Percentiles rank a stretch among this genome's conserved stretches.
Conservation (phyloP, 306 rosid genomes). For the Vigna mungo region DNA sequence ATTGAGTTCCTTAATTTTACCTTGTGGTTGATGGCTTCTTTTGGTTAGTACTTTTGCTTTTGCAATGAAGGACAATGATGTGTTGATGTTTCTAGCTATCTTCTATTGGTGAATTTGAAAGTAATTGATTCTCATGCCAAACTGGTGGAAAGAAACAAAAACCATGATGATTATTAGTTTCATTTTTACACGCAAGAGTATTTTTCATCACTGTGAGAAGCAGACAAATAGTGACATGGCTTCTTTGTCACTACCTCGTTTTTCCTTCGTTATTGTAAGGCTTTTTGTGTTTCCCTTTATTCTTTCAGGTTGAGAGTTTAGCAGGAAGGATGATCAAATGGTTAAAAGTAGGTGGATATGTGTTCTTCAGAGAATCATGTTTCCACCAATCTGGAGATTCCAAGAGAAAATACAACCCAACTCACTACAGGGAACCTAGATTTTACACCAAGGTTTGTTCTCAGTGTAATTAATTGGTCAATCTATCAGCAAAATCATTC, state of each 20-base stretch:
- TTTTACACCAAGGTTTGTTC: conserved; percentile 84
- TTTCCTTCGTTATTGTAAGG: background rate
- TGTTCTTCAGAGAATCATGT: conserved; percentile 96
- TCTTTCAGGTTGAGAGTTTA: conserved; percentile 69
- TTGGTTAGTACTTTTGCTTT: conserved; percentile 1
- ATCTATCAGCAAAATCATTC: too few species aligned
- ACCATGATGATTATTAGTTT: background rate
- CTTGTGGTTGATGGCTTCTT: conserved; percentile 6
- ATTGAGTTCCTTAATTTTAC: conserved; percentile 1
- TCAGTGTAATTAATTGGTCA: background rate
- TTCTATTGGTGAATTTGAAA: background rate
- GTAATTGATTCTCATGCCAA: conserved; percentile 3
- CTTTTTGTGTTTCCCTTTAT: conserved; percentile 3
- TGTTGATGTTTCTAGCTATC: background rate
- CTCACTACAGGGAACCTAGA: conserved; percentile 95
- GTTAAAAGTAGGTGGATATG: conserved; percentile 83
- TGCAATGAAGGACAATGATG: conserved; percentile 3
- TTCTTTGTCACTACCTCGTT: background rate
- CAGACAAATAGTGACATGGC: background rate
- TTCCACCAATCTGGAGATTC: conserved; percentile 97
- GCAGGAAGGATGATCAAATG: conserved; percentile 85
- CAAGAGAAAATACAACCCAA: conserved; percentile 89
- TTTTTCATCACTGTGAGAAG: background rate
- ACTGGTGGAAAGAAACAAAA: background rate
- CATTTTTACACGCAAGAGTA: background rate